Evolutionary conservation across 2,329 filamentous ascomycete species (phyloP).

Genomic region (Ophiostoma piceae): DNA sequence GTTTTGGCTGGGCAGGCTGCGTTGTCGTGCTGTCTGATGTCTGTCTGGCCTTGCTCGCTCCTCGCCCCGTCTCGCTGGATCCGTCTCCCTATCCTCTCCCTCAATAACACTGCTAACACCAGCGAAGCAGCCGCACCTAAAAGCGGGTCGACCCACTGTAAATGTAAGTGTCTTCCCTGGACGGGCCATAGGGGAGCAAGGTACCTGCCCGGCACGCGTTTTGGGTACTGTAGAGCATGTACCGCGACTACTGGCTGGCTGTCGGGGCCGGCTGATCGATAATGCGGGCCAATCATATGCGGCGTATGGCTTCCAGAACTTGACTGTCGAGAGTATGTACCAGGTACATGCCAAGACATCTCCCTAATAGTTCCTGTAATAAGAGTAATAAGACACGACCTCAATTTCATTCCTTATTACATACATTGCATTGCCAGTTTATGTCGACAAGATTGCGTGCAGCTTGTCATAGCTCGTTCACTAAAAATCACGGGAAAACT

Average conservation of each 20-base stretch:
- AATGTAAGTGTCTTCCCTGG: constrained; percentile 16
- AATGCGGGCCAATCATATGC: constrained; percentile 27
- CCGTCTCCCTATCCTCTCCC: constrained; percentile 12
- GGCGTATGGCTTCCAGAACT: constrained; percentile 16
- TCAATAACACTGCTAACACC: constrained; percentile 28
- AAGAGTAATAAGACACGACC: constrained; percentile 1
- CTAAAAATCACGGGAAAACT: neutral
- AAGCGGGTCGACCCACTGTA: constrained; percentile 19
- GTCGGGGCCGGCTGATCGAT: constrained; percentile 25
- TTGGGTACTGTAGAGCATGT: neutral
- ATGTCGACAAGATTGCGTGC: neutral
- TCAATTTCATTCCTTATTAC: neutral
- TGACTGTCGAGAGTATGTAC: constrained; percentile 17
- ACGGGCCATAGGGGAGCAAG: neutral
- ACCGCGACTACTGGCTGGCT: constrained; percentile 4
- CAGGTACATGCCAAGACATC: constrained; percentile 20
- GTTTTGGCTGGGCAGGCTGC: neutral
- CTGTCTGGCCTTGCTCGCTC: constrained; percentile 3
- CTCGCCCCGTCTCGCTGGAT: constrained; percentile 9
- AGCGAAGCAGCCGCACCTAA: constrained; percentile 27
- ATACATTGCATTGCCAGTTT: neutral
- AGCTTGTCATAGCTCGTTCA: neutral
- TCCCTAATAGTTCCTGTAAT: neutral
- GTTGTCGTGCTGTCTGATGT: neutral
- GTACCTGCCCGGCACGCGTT: neutral